A percentile compares a stretch with the other conserved stretches of the same genome.
phyloP scores from a whole-genome alignment of 352 stramenopile species.

The Pythium dissimile region DNA sequence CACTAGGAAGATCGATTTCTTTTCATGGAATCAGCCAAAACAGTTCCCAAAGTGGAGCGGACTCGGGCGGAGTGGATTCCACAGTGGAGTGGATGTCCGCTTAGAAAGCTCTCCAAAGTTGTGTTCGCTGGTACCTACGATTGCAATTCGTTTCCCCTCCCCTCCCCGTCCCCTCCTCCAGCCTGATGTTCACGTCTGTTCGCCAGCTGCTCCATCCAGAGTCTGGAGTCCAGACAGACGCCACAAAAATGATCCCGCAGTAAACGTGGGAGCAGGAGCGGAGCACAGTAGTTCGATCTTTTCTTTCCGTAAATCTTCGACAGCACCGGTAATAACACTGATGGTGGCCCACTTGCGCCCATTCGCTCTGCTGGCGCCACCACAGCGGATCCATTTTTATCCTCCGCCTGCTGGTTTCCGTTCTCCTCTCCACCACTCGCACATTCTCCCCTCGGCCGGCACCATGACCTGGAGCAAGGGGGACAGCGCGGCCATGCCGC shows the following conservation, averaged over 20 bases:
- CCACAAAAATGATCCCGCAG: no score
- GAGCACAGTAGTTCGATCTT: slow-evolving; percentile 5
- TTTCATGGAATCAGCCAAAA: no score
- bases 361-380: not conserved
- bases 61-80: no score
- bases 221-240: no score
- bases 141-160: not conserved
- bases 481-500: slow-evolving; percentile 19
- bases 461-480: slow-evolving; percentile 19
- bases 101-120: no score
- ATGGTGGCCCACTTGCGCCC: not conserved
- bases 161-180: not conserved
- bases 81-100: no score
- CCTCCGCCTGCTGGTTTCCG: not conserved
- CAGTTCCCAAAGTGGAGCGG: no score
- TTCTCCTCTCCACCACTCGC: no score
- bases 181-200: no score
- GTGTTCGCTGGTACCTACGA: no score
- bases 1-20: no score
- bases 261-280: not conserved
- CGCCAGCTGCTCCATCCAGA: not conserved
- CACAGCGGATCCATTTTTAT: slow-evolving; percentile 2
- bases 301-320: slow-evolving; percentile 8
- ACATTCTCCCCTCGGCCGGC: slow-evolving; percentile 5
- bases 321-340: no score